Base-by-base conservation (phyloP, 345 rosid genomes). In the Nasturtium officinale region DNA sequence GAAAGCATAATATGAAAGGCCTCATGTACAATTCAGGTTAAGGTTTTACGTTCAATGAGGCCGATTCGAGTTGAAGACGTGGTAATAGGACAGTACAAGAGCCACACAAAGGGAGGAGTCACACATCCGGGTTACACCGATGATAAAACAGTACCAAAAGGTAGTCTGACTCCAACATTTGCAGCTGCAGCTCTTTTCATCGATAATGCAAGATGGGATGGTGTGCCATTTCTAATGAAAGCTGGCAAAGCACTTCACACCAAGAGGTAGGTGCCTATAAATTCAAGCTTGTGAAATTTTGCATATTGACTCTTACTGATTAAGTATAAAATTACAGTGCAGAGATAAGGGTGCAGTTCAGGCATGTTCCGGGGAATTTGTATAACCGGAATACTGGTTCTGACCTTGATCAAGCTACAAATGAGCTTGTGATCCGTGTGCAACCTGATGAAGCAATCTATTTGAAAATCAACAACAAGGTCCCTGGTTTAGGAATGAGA, bases 131-230 rank as follows among this genome's bases (percentile, higher is more conserved):
- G 83, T 38, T 95, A 95, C 77, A 90, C 85, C 1, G 98, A 95
- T 68, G 99, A 95, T 77, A 86, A 84, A 52, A 91, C 99, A 5
- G 97, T 95, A 55, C 96, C 96, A 1, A 89, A 85, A 63, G 96
- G 70, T 67, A 95, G 99, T 77, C 71, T 88, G 69, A 95, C 99
- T 38, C 98, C 99, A 1, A 95, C 99, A 63, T 95, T 95, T 86
- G 98, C 98, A 1, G 98, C 99, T n/a, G 98, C 99, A 61, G 96
- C 99, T 13, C 88, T 95, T 55, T 95, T 95, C 81, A 90, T 95
- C 12, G 87, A 95, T 70, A 95, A 95, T 48, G 97, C 99, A 4
- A 88, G 99, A 86, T 95, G 99, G 99, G 98, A 90, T 40, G 99
- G 99, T 2, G 99, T 95, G 45, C 99, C 99, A 43, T 95, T 95